Evolutionary conservation across 495 filamentous ascomycete species (phyloP), one percentile per base, ranked within the genome.

Genomic region (Penicillium simplicissimum): DNA sequence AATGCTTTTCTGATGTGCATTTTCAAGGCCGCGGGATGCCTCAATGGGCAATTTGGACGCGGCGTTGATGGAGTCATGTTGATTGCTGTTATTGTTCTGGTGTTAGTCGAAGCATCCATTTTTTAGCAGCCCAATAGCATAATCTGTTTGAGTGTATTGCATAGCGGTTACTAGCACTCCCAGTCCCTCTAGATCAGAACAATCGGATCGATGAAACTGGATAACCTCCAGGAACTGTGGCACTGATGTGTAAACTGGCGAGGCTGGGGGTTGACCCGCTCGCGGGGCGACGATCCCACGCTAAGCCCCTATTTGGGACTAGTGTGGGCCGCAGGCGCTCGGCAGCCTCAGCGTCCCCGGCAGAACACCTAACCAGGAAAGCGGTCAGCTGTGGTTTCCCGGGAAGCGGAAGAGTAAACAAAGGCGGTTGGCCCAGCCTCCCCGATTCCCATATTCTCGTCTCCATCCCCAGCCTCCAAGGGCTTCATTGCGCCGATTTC

Each of bases 371-470:
- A 31, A 60, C 34, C 15, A n/a, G 19, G 73, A 37, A 73, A 69
- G 78, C 78, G 78, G 76, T 76, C 47, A 35, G 28, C 2, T 0
- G 0, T 58, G 69, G 75, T 79, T 76, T 64, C 77, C 71, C 60
- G 67, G 75, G 70, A 77, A 74, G 72, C 68, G 56, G 42, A 34
- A 57, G 21, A 38, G 77, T 81, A 79, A 81, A 81, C 77, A 81
- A 79, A 69, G 67, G 55, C 57, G 62, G 72, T 72, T 81, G 76
- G 76, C 74, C 79, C 79, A 80, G 77, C 77, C 79, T 76, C 77
- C 71, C 51, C 60, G 19, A 69, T 73, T 74, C 61, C 57, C 67
- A 71, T 70, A 71, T 66, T 64, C 48, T 34, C 58, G 59, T 61
- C 72, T 67, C 57, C 68, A 68, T 70, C 59, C 68, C 73, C 73